Conservation (phyloP, 192 early-diverging fungal species). For the Borealophlyctis nickersoniae region DNA sequence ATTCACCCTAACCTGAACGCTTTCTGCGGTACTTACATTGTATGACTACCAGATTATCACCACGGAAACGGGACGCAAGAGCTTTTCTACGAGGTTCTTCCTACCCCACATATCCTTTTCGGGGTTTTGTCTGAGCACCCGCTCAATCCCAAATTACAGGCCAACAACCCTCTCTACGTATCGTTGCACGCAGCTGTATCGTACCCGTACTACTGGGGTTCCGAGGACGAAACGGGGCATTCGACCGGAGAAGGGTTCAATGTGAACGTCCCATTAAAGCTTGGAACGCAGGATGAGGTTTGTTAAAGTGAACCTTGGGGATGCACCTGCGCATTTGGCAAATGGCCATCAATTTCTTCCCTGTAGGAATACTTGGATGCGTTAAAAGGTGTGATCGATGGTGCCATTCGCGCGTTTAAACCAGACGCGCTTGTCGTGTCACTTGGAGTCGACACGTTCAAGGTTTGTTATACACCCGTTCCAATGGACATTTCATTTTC, state of each 20-base stretch:
- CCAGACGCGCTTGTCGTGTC: conserved; percentile 62
- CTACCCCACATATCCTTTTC: not conserved
- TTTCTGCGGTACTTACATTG: not conserved
- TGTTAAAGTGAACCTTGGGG: too few species aligned
- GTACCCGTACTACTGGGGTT: conserved; percentile 67
- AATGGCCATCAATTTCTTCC: too few species aligned
- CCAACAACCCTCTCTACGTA: conserved; percentile 57
- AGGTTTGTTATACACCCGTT: too few species aligned
- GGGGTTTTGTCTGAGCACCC: not conserved
- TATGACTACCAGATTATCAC: conserved; percentile 25
- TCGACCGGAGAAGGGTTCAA: conserved; percentile 66
- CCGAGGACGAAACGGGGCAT: conserved; percentile 48
- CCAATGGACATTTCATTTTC: too few species aligned
- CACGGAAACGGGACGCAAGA: conserved; percentile 38
- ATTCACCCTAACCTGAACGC: not conserved
- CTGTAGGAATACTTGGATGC: conserved; percentile 46
- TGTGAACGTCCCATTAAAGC: conserved; percentile 59
- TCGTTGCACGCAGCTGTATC: conserved; percentile 58
- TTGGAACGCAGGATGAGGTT: conserved; percentile 51
- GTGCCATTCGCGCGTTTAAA: conserved; percentile 42
- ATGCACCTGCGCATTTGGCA: too few species aligned
- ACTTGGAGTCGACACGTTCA: conserved; percentile 65
- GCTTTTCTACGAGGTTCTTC: conserved; percentile 29
- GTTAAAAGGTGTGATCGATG: conserved; percentile 41
- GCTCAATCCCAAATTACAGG: not conserved